Base-by-base conservation (phyloP, 2,329 filamentous ascomycete species). In the Cercospora zeae-maydis region DNA sequence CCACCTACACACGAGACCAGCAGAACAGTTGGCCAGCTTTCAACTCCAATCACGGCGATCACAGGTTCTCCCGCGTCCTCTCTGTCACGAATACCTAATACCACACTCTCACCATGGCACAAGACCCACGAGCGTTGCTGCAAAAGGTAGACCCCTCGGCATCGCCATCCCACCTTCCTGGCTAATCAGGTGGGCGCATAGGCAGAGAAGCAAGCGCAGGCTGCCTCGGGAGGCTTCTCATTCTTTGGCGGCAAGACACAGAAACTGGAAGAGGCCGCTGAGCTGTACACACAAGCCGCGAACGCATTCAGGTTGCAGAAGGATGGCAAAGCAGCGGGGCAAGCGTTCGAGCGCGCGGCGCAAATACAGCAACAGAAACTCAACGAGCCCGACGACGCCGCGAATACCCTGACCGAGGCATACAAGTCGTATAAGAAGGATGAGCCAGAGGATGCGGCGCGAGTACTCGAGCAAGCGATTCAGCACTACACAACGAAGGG, bases 381-480 rank as follows among this genome's bases (percentile, higher is more conserved):
- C 56, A 96, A 92, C 75, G 93, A 98, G 74, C 91, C 90, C 45
- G 91, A 96, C 75, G 95, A 98, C 75, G 92, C 92, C 53, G 93
- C 93, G 67, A 96, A 96, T 78, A 89, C 89, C 53, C 81, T 92
- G 65, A 86, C 89, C 72, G 93, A 98, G 76, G 95, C 95, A 58
- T 98, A 93, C 84, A 97, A 98, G 82, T 89, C 92, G 64, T 98
- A 97, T 80, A 86, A 89, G 72, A 96, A 92, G 78, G 87, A 90
- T 58, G 87, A 91, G 72, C 92, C 92, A 19, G 83, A 91, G 74
- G 89, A 93, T 72, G 93, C 93, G 14, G 91, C 89, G 47, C 83
- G 91, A 65, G 92, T 91, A 73, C 81, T 97, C 61, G 86, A 92
- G 67, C 80, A 87, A 68, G 90, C 92, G 42, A 92, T 98, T 75